Percentiles rank a stretch among this genome's conserved stretches.
phyloP scores from a whole-genome alignment of 352 stramenopile genomes.

The Hyaloperonospora brassicae region DNA sequence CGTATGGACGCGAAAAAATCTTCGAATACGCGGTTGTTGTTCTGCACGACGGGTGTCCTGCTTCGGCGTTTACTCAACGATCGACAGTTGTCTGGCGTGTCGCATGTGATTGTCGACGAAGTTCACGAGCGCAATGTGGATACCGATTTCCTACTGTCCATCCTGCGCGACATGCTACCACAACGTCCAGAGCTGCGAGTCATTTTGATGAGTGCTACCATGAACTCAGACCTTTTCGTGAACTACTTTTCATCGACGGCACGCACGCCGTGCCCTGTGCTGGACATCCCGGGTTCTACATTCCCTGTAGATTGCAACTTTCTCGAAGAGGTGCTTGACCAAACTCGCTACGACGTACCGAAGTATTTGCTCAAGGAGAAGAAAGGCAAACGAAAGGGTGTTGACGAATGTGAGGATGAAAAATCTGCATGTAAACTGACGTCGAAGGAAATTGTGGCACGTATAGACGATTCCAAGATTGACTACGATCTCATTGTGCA shows the following conservation, averaged over 20 bases:
- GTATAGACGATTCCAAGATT: slow-evolving; percentile 87
- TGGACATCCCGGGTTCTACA: slow-evolving; percentile 82
- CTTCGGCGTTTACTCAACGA: slow-evolving; percentile 90
- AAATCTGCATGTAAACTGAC: slow-evolving; percentile 29
- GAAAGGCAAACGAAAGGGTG: slow-evolving; percentile 39
- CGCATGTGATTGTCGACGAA: slow-evolving; percentile 98
- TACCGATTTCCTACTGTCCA: slow-evolving; percentile 93
- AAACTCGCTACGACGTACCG: slow-evolving; percentile 55
- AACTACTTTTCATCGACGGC: slow-evolving; percentile 74
- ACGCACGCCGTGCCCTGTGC: slow-evolving; percentile 43
- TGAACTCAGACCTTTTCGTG: slow-evolving; percentile 87
- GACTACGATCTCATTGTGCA: slow-evolving; percentile 91
- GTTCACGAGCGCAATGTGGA: slow-evolving; percentile 96
- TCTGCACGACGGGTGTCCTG: slow-evolving; percentile 95
- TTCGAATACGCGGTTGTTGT: slow-evolving; percentile 87
- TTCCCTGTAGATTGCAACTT: slow-evolving; percentile 75
- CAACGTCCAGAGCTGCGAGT: slow-evolving; percentile 78
- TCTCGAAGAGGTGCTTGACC: slow-evolving; percentile 63
- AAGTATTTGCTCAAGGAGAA: slow-evolving; percentile 49
- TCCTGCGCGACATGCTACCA: slow-evolving; percentile 80
- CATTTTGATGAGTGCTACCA: slow-evolving; percentile 96
- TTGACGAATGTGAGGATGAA: slow-evolving; percentile 16
- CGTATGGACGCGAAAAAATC: slow-evolving; percentile 89
- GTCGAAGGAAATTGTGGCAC: slow-evolving; percentile 43
- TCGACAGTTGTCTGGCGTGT: slow-evolving; percentile 79